phyloP scores from a whole-genome alignment of 306 rosid genomes.

The Vigna radiata region DNA sequence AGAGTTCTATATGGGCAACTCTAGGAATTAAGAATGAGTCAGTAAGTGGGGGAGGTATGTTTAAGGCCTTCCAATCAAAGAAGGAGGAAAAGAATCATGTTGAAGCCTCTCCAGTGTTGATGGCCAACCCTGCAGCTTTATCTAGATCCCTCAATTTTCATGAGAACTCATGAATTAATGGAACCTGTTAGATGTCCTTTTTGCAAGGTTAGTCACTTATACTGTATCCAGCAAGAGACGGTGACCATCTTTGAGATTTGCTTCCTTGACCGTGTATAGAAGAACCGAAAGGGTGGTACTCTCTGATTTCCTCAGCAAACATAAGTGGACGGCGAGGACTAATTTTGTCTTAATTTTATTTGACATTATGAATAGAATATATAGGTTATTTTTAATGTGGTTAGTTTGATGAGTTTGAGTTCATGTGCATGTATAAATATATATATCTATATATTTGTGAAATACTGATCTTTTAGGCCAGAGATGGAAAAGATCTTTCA shows the following conservation, averaged over 20 bases:
- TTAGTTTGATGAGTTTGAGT: conserved; percentile 55
- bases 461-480: conserved; percentile 38
- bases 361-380: conserved; percentile 51
- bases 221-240: conserved; percentile 38
- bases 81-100: conserved; percentile 53
- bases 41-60: conserved; percentile 60
- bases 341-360: conserved; percentile 51
- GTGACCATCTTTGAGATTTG: conserved; percentile 42
- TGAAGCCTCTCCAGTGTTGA: conserved; percentile 63
- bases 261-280: conserved; percentile 39
- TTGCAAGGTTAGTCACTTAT: conserved; percentile 36
- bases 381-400: conserved; percentile 53
- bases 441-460: conserved; percentile 45
- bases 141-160: conserved; percentile 82
- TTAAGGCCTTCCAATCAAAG: conserved; percentile 73
- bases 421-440: conserved; percentile 55
- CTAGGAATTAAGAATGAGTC: conserved; percentile 91
- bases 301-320: conserved; percentile 45
- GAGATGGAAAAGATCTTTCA: conserved; percentile 49
- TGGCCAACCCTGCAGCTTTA: conserved; percentile 94
- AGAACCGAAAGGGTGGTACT: conserved; percentile 33
- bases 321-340: conserved; percentile 37
- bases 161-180: conserved; percentile 61
- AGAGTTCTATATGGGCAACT: conserved; percentile 94
- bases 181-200: not conserved